Conservation (phyloP, 257 asterid species). For the Nicotiana obtusifolia region DNA sequence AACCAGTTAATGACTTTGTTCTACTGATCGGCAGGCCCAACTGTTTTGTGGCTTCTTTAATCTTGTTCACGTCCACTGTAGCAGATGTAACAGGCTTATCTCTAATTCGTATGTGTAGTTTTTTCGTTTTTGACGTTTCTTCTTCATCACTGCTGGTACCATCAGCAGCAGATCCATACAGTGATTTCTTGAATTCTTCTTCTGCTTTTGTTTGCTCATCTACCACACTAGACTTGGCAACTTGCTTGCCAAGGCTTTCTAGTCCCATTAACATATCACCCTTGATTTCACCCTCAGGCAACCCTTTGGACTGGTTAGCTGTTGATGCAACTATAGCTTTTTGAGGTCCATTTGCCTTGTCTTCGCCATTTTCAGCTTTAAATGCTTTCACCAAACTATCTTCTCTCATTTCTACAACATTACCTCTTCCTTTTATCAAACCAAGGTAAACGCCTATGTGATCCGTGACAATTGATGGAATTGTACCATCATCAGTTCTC, state of each 20-base stretch:
- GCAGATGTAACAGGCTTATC: slow-evolving; percentile 80
- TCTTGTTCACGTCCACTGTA: slow-evolving; percentile 85
- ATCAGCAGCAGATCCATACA: slow-evolving; percentile 69
- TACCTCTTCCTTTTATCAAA: slow-evolving; percentile 92
- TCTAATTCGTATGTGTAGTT: slow-evolving; percentile 69
- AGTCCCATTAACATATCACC: slow-evolving; percentile 69
- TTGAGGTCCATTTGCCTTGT: slow-evolving; percentile 47
- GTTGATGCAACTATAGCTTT: slow-evolving; percentile 37
- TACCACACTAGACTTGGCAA: slow-evolving; percentile 40
- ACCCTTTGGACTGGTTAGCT: slow-evolving; percentile 40
- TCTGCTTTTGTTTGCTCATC: slow-evolving; percentile 98
- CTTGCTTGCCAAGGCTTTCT: slow-evolving; percentile 61
- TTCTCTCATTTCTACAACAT: slow-evolving; percentile 90
- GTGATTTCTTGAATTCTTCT: slow-evolving; percentile 88
- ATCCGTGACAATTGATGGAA: slow-evolving; percentile 92
- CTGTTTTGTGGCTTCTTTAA: slow-evolving; percentile 96
- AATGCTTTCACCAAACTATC: slow-evolving; percentile 77
- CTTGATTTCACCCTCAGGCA: slow-evolving; percentile 37
- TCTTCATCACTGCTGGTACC: slow-evolving; percentile 99
- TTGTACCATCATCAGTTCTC: slow-evolving; percentile 96
- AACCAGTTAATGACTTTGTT: slow-evolving; percentile 73
- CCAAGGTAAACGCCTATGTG: slow-evolving; percentile 98
- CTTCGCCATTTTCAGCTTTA: slow-evolving; percentile 52
- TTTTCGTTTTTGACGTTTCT: slow-evolving; percentile 69
- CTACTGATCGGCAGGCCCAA: slow-evolving; percentile 70